phyloP scores from a whole-genome alignment of 345 rosid species.

The Eucalyptus virginea region DNA sequence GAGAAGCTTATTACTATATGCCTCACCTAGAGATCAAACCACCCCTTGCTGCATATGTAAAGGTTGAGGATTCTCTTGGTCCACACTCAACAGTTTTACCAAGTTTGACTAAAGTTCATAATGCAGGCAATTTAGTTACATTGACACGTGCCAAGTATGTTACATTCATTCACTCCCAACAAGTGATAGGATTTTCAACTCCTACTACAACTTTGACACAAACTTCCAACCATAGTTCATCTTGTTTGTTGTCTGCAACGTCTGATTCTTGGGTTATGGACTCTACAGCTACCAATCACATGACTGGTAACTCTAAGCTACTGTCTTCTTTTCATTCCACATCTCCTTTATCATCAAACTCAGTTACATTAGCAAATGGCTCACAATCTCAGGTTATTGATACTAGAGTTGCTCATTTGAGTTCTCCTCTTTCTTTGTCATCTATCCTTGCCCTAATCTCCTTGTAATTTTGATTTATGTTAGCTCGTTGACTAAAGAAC shows the following conservation, averaged over 20 bases:
- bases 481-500: neutral
- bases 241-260: fast-evolving
- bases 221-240: too few species aligned
- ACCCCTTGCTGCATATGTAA: neutral
- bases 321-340: neutral
- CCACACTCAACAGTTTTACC: too few species aligned
- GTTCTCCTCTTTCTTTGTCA: neutral
- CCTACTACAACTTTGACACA: too few species aligned
- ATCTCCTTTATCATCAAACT: neutral
- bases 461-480: neutral
- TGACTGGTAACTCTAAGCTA: neutral
- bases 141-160: too few species aligned
- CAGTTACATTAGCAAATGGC: neutral
- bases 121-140: too few species aligned
- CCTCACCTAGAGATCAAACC: neutral
- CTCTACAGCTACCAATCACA: neutral
- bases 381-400: neutral
- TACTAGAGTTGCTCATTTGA: neutral
- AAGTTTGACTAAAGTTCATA: too few species aligned
- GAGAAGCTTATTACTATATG: neutral
- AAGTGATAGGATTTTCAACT: too few species aligned
- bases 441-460: neutral
- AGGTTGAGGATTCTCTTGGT: too few species aligned
- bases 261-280: neutral
- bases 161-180: too few species aligned